These are phyloP conservation scores for Alnus glutinosa DNA, from an alignment of 306 rosid genomes.

Conservation along the genomic window DNA sequence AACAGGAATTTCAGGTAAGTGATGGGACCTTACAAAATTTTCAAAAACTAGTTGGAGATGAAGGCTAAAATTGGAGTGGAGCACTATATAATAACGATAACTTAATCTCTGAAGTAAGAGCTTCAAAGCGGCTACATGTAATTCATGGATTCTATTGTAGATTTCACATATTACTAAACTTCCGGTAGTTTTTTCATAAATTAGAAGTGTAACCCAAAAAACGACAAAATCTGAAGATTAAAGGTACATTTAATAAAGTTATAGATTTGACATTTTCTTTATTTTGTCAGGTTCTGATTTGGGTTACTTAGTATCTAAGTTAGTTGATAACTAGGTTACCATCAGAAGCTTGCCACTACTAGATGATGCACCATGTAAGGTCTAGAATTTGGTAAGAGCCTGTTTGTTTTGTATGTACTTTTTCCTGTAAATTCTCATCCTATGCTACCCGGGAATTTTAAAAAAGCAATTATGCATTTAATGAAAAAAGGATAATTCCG, in stretches of 20 bases:
- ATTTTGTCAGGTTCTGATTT: too few species aligned
- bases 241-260: too few species aligned
- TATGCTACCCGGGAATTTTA: too few species aligned
- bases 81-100: background rate
- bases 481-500: background rate
- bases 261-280: too few species aligned
- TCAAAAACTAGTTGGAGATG: background rate
- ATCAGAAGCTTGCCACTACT: background rate
- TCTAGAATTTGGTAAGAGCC: background rate
- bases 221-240: too few species aligned
- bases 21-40: background rate
- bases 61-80: background rate
- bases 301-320: too few species aligned
- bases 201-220: too few species aligned
- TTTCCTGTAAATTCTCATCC: background rate
- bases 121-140: too few species aligned
- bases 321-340: background rate
- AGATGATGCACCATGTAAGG: background rate
- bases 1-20: background rate
- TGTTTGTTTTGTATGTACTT: background rate
- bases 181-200: too few species aligned
- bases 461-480: background rate
- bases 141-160: too few species aligned
- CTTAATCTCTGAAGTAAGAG: too few species aligned
- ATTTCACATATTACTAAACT: too few species aligned